These are phyloP conservation scores for Cryptococcus sp. DNA, from an alignment of 1,284 basidiomycete species.

Conservation along the genomic window DNA sequence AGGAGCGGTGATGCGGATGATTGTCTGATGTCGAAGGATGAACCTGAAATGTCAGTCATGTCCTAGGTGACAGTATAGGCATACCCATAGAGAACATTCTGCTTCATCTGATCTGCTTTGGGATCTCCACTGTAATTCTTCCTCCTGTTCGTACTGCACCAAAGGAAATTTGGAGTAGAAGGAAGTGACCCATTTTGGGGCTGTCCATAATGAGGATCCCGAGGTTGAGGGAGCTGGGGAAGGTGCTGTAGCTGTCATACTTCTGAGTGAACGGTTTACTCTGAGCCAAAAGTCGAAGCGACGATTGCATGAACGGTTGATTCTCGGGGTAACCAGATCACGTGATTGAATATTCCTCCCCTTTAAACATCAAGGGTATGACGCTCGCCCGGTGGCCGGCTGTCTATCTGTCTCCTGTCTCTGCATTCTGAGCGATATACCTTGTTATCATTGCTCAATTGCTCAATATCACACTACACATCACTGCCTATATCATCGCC, in stretches of 20 bases:
- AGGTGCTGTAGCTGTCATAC: constrained; percentile 3
- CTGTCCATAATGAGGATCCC: constrained; percentile 16
- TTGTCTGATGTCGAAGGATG: constrained; percentile 14
- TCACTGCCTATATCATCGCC: background rate
- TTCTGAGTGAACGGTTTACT: background rate
- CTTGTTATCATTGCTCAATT: too few relatives aligned
- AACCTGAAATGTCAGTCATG: constrained; percentile 15
- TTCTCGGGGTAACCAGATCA: too few relatives aligned
- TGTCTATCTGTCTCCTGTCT: too few relatives aligned
- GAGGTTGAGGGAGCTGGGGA: background rate
- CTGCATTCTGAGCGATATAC: too few relatives aligned
- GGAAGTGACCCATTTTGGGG: constrained; percentile 31
- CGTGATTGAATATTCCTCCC: too few relatives aligned
- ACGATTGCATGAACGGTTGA: too few relatives aligned
- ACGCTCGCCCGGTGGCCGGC: too few relatives aligned
- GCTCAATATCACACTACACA: too few relatives aligned
- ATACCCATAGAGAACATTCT: constrained; percentile 14
- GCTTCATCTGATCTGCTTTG: constrained; percentile 1
- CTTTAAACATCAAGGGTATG: too few relatives aligned
- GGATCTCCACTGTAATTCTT: constrained; percentile 25
- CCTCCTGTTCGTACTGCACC: constrained; percentile 39
- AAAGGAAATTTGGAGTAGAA: constrained; percentile 45
- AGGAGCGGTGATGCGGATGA: constrained; percentile 20
- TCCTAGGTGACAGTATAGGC: background rate
- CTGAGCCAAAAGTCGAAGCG: too few relatives aligned